Conservation (phyloP, 1,139 yeast genomes). For the Zygoascus meyerae region DNA sequence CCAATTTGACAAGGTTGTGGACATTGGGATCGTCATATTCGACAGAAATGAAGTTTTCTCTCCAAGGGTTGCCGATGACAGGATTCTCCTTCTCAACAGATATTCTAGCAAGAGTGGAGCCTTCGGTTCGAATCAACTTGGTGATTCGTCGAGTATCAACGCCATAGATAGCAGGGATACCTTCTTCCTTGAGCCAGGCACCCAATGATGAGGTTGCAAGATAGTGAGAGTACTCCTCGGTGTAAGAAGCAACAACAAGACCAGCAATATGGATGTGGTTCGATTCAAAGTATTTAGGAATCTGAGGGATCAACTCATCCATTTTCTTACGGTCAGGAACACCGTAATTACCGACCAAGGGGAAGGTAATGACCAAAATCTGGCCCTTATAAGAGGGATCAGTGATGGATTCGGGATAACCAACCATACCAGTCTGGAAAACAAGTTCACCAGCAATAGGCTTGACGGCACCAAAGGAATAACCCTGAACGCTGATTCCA, state of each 20-base stretch:
- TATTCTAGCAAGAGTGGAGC: slow-evolving; percentile 87
- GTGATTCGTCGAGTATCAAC: slow-evolving; percentile 96
- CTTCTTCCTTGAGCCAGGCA: slow-evolving; percentile 86
- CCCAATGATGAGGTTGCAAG: slow-evolving; percentile 91
- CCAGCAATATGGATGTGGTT: slow-evolving; percentile 92
- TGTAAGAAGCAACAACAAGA: slow-evolving; percentile 92
- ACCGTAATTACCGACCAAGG: slow-evolving; percentile 98
- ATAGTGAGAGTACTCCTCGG: slow-evolving; percentile 91
- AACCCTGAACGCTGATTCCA: slow-evolving; percentile 88
- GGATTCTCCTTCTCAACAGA: slow-evolving; percentile 51
- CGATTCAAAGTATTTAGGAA: slow-evolving; percentile 93
- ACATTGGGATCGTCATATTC: slow-evolving; percentile 93
- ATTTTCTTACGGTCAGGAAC: slow-evolving; percentile 80
- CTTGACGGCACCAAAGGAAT: slow-evolving; percentile 92
- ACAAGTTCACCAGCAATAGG: slow-evolving; percentile 96
- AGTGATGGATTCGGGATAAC: slow-evolving; percentile 96
- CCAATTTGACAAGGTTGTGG: slow-evolving; percentile 86
- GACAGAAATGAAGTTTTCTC: slow-evolving; percentile 60
- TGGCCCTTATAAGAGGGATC: slow-evolving; percentile 99
- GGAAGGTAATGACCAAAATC: slow-evolving; percentile 92
- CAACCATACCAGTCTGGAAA: slow-evolving; percentile 99
- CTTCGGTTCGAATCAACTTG: slow-evolving; percentile 83
- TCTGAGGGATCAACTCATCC: slow-evolving; percentile 67
- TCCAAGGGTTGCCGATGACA: slow-evolving; percentile 48
- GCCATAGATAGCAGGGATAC: slow-evolving; percentile 94